Conservation (phyloP, 2,329 filamentous ascomycete species). For the Claviceps spartinae region DNA sequence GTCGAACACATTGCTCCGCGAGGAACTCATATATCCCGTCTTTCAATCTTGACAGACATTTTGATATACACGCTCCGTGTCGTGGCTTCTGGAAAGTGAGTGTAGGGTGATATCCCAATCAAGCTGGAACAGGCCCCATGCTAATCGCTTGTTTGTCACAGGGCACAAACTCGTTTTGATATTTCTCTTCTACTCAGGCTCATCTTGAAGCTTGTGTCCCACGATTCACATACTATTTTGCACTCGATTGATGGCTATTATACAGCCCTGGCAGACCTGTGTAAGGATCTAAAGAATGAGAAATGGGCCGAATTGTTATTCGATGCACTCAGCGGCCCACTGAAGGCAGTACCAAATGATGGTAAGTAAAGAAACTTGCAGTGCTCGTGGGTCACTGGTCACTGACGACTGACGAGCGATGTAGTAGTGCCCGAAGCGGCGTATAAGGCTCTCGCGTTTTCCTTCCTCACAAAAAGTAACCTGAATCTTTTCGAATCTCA, state of each 20-base stretch:
- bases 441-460: constrained; percentile 24
- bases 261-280: constrained; percentile 23
- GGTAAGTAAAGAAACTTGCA: constrained; percentile 9
- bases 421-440: constrained; percentile 7
- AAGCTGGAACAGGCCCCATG: neutral
- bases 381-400: neutral
- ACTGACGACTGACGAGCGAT: neutral
- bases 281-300: constrained; percentile 12
- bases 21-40: constrained; percentile 15
- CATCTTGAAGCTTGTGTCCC: constrained; percentile 16
- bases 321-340: constrained; percentile 17
- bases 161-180: constrained; percentile 1
- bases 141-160: neutral
- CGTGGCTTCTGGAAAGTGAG: constrained; percentile 13
- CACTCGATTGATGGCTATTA: constrained; percentile 25
- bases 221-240: constrained; percentile 12
- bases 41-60: constrained; percentile 22
- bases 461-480: constrained; percentile 23
- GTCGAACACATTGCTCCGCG: constrained; percentile 22
- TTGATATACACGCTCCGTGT: constrained; percentile 22
- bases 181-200: constrained; percentile 22
- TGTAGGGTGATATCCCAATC: neutral
- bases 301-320: constrained; percentile 13
- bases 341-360: constrained; percentile 9
- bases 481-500: constrained; percentile 29